Conservation (phyloP, 2,329 filamentous ascomycete species). For the Fusarium solani-melongenae region DNA sequence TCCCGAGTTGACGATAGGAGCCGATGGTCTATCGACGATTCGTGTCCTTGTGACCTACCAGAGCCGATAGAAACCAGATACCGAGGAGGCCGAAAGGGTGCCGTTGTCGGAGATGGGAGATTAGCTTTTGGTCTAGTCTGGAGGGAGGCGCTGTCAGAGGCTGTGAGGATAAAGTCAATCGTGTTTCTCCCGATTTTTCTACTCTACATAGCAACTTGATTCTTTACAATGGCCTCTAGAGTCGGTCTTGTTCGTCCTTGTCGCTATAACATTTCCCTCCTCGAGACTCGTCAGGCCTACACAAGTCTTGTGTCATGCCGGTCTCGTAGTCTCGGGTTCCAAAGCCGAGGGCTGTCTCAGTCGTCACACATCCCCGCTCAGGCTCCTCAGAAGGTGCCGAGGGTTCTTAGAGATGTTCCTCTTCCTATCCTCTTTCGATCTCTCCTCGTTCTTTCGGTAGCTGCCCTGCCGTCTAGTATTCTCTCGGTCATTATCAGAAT, state of each 20-base stretch:
- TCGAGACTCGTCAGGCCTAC: background rate
- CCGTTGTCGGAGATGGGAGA: constrained; percentile 9
- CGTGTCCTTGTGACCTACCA: background rate
- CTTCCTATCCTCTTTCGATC: constrained; percentile 7
- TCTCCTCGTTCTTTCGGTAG: constrained; percentile 8
- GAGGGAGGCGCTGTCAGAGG: background rate
- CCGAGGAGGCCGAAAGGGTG: background rate
- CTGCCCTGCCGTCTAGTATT: background rate
- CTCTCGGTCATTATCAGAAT: constrained; percentile 5
- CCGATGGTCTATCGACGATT: background rate
- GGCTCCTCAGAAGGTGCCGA: background rate
- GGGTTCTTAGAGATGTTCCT: constrained; percentile 10
- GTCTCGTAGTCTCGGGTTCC: constrained; percentile 8
- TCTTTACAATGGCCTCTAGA: background rate
- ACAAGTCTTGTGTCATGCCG: background rate
- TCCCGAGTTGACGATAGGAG: background rate
- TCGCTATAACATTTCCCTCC: background rate
- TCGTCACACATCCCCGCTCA: constrained; percentile 1
- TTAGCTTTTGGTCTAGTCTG: background rate
- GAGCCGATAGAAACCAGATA: background rate
- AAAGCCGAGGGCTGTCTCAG: constrained; percentile 4
- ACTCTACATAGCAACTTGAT: background rate
- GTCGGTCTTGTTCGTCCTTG: background rate
- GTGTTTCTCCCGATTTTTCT: background rate
- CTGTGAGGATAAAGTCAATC: background rate